Evolutionary conservation across 352 stramenopile genomes (phyloP).

Genomic region (Vaucheria bursata): DNA sequence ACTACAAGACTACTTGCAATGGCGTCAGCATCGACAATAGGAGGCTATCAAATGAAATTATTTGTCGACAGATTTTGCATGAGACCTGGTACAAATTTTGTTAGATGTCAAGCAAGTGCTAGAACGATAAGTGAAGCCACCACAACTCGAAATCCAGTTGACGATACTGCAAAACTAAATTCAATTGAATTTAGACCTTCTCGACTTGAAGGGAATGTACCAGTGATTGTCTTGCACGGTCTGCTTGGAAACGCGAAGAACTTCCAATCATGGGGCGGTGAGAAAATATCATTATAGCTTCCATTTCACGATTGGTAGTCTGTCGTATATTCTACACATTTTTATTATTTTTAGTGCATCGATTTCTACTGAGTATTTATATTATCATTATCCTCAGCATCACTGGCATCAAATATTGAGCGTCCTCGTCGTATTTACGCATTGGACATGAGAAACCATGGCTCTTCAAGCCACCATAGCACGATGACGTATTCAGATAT

Average conservation of each 20-base stretch:
- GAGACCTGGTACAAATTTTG: too few species aligned
- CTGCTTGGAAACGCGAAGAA: slow-evolving; percentile 46
- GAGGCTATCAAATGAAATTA: too few species aligned
- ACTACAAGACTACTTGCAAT: too few species aligned
- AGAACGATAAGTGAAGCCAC: too few species aligned
- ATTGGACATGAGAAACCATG: slow-evolving; percentile 46
- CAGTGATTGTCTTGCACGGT: slow-evolving; percentile 48
- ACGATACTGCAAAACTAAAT: slow-evolving; percentile 29
- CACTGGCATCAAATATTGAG: too few species aligned
- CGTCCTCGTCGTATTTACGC: slow-evolving; percentile 30
- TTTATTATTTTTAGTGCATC: not conserved
- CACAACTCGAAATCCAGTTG: too few species aligned
- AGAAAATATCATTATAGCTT: slow-evolving; percentile 10
- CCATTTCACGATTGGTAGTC: not conserved
- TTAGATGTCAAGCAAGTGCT: too few species aligned
- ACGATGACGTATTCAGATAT: slow-evolving; percentile 45
- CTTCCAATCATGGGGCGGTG: slow-evolving; percentile 46
- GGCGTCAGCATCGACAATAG: too few species aligned
- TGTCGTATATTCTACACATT: not conserved
- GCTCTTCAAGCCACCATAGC: slow-evolving; percentile 21
- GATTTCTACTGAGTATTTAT: too few species aligned
- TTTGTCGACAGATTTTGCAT: too few species aligned
- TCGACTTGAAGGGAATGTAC: not conserved
- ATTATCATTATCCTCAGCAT: too few species aligned
- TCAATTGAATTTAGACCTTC: slow-evolving; percentile 45